Conservation (phyloP, 768 basidiomycete genomes). For the Mycena chlorophos region DNA sequence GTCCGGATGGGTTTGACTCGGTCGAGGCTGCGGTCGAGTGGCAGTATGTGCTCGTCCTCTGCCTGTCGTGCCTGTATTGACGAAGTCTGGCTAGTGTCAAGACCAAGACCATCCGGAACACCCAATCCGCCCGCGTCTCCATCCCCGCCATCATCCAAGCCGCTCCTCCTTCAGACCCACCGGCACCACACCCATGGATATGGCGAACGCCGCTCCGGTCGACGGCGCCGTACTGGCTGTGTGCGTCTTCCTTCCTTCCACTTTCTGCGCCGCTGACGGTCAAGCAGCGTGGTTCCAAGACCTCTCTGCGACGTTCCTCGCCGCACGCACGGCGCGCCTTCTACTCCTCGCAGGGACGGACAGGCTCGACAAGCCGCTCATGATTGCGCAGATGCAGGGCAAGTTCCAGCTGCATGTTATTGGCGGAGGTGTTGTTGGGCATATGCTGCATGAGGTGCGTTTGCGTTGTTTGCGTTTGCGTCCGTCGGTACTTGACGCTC, state of each 20-base stretch:
- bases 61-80: no score
- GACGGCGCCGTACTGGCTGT: constrained; percentile 88
- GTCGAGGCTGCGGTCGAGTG: constrained; percentile 88
- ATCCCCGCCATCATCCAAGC: constrained; percentile 76
- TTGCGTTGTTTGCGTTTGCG: no score
- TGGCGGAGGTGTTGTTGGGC: constrained; percentile 72
- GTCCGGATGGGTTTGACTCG: constrained; percentile 83
- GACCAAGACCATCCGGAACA: constrained; percentile 81
- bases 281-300: constrained; percentile 84
- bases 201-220: constrained; percentile 87
- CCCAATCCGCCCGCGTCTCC: constrained; percentile 81
- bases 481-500: no score
- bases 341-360: constrained; percentile 93
- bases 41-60: constrained; percentile 77
- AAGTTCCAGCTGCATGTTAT: constrained; percentile 95
- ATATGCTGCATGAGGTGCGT: constrained; percentile 95
- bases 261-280: background rate
- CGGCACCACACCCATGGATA: constrained; percentile 43
- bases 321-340: constrained; percentile 76
- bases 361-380: constrained; percentile 86
- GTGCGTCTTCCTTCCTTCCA: constrained; percentile 48
- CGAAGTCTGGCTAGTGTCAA: constrained; percentile 57
- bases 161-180: constrained; percentile 34
- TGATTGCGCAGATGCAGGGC: constrained; percentile 96
- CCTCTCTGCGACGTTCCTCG: constrained; percentile 78